These are phyloP conservation scores for Fusarium austroafricanum DNA, from an alignment of 2,329 filamentous ascomycete genomes.

Conservation along the genomic window DNA sequence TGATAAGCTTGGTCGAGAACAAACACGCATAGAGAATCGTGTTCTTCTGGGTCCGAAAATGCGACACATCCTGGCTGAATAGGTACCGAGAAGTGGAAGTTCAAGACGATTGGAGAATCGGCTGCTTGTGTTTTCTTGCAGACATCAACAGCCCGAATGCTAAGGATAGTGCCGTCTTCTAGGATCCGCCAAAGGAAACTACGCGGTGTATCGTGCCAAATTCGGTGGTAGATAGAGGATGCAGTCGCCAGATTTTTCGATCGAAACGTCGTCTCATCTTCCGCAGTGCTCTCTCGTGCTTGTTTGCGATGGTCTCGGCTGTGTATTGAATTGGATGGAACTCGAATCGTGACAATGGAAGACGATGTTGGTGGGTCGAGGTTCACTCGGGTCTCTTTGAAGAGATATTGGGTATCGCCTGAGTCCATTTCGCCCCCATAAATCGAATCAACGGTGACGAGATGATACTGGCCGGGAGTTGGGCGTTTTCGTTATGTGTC, in stretches of 20 bases:
- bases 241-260: constrained; percentile 79
- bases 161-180: constrained; percentile 81
- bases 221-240: constrained; percentile 86
- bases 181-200: constrained; percentile 93
- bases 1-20: constrained; percentile 82
- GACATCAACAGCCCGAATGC: constrained; percentile 85
- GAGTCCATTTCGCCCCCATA: constrained; percentile 78
- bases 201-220: constrained; percentile 78
- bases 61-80: constrained; percentile 84
- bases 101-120: constrained; percentile 80
- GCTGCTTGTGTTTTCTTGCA: constrained; percentile 72
- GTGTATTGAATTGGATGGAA: constrained; percentile 66
- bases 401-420: constrained; percentile 73
- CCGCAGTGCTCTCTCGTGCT: constrained; percentile 53
- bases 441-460: constrained; percentile 41
- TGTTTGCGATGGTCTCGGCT: constrained; percentile 57
- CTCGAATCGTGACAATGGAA: constrained; percentile 76
- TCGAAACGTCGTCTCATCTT: constrained; percentile 81
- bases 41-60: constrained; percentile 81
- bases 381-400: constrained; percentile 88
- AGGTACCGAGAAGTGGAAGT: constrained; percentile 78
- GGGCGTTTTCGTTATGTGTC: constrained; percentile 30
- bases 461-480: constrained; percentile 15
- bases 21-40: constrained; percentile 82
- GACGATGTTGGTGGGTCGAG: constrained; percentile 77